Evolutionary conservation across 2,329 filamentous ascomycete species (phyloP).

Genomic region (Aureobasidium mangrovei): DNA sequence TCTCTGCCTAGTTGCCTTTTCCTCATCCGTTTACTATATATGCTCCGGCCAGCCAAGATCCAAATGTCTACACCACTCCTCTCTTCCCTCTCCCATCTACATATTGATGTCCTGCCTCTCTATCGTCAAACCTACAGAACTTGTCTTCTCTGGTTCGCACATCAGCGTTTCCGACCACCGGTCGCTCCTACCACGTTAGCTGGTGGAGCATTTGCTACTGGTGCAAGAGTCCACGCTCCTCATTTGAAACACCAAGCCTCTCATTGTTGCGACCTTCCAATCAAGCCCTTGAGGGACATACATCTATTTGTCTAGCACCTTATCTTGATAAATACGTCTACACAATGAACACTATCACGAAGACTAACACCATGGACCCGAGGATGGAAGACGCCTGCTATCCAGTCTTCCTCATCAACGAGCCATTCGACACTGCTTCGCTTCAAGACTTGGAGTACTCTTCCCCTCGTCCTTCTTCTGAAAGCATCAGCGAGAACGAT

Average conservation of each 20-base stretch:
- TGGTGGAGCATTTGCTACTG: neutral
- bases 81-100: neutral
- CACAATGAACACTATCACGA: neutral
- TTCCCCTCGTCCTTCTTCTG: neutral
- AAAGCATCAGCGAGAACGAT: slow-evolving; percentile 3
- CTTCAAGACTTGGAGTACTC: slow-evolving; percentile 4
- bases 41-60: neutral
- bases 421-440: neutral
- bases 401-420: neutral
- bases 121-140: neutral
- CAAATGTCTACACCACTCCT: neutral
- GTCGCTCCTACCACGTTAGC: neutral
- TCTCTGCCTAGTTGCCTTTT: neutral
- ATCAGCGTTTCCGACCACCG: neutral
- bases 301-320: neutral
- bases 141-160: neutral
- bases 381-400: neutral
- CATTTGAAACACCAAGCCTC: neutral
- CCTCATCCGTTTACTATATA: neutral
- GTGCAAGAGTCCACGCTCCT: neutral
- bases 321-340: too few species aligned
- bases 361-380: neutral
- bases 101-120: neutral
- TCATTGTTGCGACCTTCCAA: too few species aligned
- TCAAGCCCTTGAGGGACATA: neutral